Evolutionary conservation across 2,329 filamentous ascomycete genomes (phyloP), one percentile per base, ranked within the genome.

Genomic region (Corinectria fuckeliana): DNA sequence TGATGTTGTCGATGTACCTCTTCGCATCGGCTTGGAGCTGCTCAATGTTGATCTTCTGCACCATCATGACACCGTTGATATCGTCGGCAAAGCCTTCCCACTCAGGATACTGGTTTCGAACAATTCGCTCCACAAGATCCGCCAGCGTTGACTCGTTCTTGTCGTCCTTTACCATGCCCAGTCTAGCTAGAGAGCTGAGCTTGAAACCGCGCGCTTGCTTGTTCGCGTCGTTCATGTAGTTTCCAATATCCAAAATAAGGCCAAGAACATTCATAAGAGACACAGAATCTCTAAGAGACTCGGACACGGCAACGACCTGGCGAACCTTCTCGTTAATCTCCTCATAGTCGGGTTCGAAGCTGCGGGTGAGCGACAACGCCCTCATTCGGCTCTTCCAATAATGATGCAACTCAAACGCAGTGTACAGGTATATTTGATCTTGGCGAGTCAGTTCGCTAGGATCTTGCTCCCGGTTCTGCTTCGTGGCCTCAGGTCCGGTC

Each of bases 201-300:
- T 99, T 99, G 88, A 99, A 99, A 63, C 95, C 95, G 58, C 90
- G 91, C 4, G 95, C 95, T 78, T 98, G 95, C 80, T 99, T 99
- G 80, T 97, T 98, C 55, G 93, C 90, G 74, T 98, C 95, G 81
- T 99, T 99, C 95, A 99, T 99, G 83, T 97, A 99, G 77, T 99
- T 99, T 76, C 95, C 95, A 72, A 99, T 97, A 76, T 97, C 94
- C 70, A 99, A 82, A 76, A 99, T 99, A 62, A 98, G 84, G 59
- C 94, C 93, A 56, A 99, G 86, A 45, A 99, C 93, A 66, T 96
- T 97, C 89, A 98, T 97, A 70, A 99, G 80, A 23, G 92, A 91
- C 23, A 96, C 92, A 1, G 93, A 97, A 73, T 96, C 93, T 47
- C 94, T 87, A 54, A 99, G 80, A 9, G 92, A 91, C 78, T 98